These are phyloP conservation scores for Avena insularis DNA, from an alignment of 176 grass and related monocot genomes.

Conservation along the genomic window DNA sequence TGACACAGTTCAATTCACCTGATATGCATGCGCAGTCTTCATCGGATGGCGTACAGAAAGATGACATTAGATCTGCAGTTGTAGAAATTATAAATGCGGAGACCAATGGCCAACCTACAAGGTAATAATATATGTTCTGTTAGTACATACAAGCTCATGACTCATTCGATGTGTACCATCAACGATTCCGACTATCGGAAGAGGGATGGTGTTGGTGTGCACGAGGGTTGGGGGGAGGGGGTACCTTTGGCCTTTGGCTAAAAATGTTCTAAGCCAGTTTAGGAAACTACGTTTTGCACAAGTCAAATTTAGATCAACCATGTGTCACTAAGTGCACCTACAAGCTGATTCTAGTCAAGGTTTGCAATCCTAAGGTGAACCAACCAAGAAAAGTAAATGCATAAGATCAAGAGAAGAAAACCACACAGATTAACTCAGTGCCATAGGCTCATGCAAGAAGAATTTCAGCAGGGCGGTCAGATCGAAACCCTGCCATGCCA, in stretches of 20 bases:
- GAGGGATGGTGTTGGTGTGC: background rate
- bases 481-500: background rate
- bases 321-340: too few relatives aligned
- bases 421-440: background rate
- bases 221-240: background rate
- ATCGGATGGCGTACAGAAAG: constrained; percentile 52
- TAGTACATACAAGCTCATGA: constrained; percentile 6
- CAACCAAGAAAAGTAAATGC: background rate
- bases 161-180: background rate
- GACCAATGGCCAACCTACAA: constrained; percentile 61
- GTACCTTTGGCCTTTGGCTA: background rate
- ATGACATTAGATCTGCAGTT: constrained; percentile 67
- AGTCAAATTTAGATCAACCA: background rate
- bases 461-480: background rate
- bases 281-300: background rate
- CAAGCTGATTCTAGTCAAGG: background rate
- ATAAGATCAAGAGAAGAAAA: constrained; percentile 7
- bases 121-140: constrained; percentile 51
- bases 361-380: background rate
- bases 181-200: background rate
- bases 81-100: constrained; percentile 68
- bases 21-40: constrained; percentile 55
- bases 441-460: background rate
- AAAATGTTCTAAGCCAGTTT: background rate
- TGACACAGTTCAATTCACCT: constrained; percentile 56